Evolutionary conservation across 108 stramenopile species (phyloP).

Genomic region (Aurantiochytrium sp.): DNA sequence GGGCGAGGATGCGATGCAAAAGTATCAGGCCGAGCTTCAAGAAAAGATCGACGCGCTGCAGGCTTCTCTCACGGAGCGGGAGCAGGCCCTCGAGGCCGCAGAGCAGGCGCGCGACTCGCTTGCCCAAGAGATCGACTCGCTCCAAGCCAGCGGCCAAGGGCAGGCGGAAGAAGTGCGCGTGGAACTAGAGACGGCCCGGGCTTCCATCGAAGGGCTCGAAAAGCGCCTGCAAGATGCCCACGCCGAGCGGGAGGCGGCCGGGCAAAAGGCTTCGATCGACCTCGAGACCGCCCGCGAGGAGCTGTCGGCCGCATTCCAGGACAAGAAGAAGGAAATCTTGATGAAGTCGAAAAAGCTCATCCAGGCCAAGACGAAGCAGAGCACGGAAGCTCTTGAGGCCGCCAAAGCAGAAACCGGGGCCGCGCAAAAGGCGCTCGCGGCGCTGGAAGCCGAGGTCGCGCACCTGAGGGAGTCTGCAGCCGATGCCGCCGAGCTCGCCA

Average conservation of each 20-base stretch:
- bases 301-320: background rate
- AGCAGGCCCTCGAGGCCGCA: background rate
- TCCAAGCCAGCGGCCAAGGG: background rate
- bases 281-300: background rate
- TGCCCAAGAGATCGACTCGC: background rate
- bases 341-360: constrained; percentile 3
- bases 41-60: background rate
- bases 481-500: background rate
- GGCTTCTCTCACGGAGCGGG: background rate
- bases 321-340: constrained; percentile 7
- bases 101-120: background rate
- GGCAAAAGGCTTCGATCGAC: background rate
- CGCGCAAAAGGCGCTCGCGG: no score
- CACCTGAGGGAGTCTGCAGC: background rate
- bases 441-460: background rate
- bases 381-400: background rate
- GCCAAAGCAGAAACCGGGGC: background rate
- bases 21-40: background rate
- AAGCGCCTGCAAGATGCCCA: background rate
- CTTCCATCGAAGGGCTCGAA: background rate
- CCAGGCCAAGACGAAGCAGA: background rate
- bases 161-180: background rate
- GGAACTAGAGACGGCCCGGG: background rate
- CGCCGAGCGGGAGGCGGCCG: background rate
- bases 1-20: background rate